Evolutionary conservation across 352 stramenopile species (phyloP), one percentile per base, ranked within the genome.

Genomic region (Elongisporangium senticosum): DNA sequence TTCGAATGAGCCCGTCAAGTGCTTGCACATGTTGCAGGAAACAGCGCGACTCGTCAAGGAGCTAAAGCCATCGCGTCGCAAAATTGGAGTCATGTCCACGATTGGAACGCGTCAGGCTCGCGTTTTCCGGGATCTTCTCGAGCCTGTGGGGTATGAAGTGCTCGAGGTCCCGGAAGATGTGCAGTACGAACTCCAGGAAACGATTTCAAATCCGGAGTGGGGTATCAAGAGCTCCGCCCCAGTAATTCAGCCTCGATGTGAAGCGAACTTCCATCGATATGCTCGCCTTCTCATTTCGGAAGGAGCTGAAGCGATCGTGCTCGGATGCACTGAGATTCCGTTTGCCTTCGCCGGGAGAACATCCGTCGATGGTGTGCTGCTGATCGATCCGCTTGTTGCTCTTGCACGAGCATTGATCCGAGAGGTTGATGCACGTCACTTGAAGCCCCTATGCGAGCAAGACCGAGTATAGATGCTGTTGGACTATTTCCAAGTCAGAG

Each of bases 241-340:
- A 3, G 59, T 54, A 13, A 67, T 78, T 15, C 55, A 71, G n/a
- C 69, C 63, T 17, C 58, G 61, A 2, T 80, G 72, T 53, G 43
- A 78, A 17, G 48, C 58, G 6, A 85, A 85, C 50, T 82, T 78
- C 51, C 50, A 85, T 7, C 13, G 55, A 7, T 85, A 71, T 33
- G 72, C 75, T 6, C 67, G 64, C 6, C 48, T 65, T 15, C 63
- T 85, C 7, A 64, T 73, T 37, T 56, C 48, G 4, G 48, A 59
- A 11, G 75, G 75, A 4, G 72, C 75, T 4, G 58, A 80, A 19
- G 63, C 79, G 11, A 55, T 81, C 50, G 65, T 85, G 26, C 28
- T 85, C 19, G 75, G 75, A 19, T 85, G 75, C 63, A 83, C 72
- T 0, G 75, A 85, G 61, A 80, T 85, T 52, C 75, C 75, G 3